Evolutionary conservation across 2,329 filamentous ascomycete genomes (phyloP), one percentile per base, ranked within the genome.

Genomic region (Daldinia eschscholtzii): DNA sequence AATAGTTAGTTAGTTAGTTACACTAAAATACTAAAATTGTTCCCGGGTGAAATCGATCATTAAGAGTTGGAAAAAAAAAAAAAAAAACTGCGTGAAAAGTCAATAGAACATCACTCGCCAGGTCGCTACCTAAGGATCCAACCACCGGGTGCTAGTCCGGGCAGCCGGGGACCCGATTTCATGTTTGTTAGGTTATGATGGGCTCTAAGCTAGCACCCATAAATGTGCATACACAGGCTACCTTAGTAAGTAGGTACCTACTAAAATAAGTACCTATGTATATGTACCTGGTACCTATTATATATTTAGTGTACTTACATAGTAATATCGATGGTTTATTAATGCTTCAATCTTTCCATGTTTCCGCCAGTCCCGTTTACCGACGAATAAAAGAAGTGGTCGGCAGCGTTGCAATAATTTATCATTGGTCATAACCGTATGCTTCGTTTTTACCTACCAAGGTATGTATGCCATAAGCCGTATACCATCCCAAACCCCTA

Each of bases 371-470:
- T 35, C 4, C 4, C 28, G 15, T 15, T 33, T 15, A 52, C 46
- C 46, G n/a, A n/a, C 7, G 28, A 52, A 56, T 39, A 23, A 39
- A 56, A 56, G 33, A 56, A 39, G 35, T n/a, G 35, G 52, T 58
- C 28, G 37, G 15, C 13, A 23, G 6, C 6, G 42, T 55, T 65
- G 42, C 15, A 42, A 56, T 64, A 37, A 20, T 35, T n/a, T 48
- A 48, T 48, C 50, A 48, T 58, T 55, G 18, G 50, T 23, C 33
- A 61, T 61, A 39, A 65, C 26, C 42, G 30, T 62, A 57, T 42
- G 53, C 37, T 37, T 37, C 41, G 10, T 41, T 48, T 44, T n/a
- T 52, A 33, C 30, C 46, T 28, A 15, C 3, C 30, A 9, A 28
- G 28, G 18, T 33, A 35, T 42, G 35, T 57, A 42, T 18, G 39